Evolutionary conservation across 2,329 filamentous ascomycete genomes (phyloP).

Genomic region (Hymenoscyphus albidus): DNA sequence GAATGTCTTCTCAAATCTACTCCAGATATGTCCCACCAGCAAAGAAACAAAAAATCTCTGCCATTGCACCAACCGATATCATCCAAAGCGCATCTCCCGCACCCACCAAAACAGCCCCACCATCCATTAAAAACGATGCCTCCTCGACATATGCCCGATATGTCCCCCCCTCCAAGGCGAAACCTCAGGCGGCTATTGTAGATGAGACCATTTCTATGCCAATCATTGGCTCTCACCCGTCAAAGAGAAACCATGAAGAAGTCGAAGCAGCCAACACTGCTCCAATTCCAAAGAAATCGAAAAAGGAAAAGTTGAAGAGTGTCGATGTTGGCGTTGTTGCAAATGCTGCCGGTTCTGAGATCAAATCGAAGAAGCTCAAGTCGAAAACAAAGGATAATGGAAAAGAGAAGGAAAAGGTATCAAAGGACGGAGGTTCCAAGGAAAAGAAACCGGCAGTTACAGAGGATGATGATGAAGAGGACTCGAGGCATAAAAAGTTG

Average conservation of each 20-base stretch:
- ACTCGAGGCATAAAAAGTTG: constrained; percentile 40
- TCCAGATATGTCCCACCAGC: constrained; percentile 32
- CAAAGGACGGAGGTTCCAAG: not conserved
- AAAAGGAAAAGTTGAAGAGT: constrained; percentile 5
- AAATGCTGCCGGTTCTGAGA: not conserved
- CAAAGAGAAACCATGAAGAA: constrained; percentile 10
- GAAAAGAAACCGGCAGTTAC: not conserved
- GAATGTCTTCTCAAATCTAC: constrained; percentile 30
- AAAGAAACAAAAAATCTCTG: constrained; percentile 22
- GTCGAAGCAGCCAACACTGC: constrained; percentile 12
- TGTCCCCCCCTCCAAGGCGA: constrained; percentile 29
- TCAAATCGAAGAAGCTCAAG: constrained; percentile 11
- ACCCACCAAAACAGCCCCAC: constrained; percentile 11
- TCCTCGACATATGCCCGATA: constrained; percentile 34
- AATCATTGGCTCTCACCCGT: constrained; percentile 1
- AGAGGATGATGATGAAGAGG: constrained; percentile 12
- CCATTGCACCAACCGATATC: not conserved
- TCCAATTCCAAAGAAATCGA: constrained; percentile 4
- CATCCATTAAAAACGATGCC: constrained; percentile 27
- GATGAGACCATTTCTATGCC: not conserved
- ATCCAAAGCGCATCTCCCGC: not conserved
- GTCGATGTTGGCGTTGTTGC: not conserved
- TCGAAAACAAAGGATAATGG: constrained; percentile 15
- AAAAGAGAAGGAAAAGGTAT: constrained; percentile 8
- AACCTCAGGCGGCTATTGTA: not conserved